Evolutionary conservation across 2,329 filamentous ascomycete genomes (phyloP), one percentile per base, ranked within the genome.

Genomic region (Pseudopithomyces chartarum): DNA sequence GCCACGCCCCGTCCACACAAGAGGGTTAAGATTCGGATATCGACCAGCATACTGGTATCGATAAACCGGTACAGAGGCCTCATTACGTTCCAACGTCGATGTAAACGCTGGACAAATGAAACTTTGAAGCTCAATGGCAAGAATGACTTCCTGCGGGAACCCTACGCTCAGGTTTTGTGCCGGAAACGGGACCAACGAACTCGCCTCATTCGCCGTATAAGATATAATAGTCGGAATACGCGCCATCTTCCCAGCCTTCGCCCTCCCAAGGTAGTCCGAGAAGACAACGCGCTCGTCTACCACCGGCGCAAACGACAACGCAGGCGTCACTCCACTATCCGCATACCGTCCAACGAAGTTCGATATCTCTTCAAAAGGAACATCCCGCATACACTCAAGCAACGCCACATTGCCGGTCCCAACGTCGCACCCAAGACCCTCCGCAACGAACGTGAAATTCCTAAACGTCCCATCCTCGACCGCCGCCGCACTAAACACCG

Each of bases 321-420:
- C 45, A 2, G 69, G 71, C 19, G 54, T 50, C 19, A 48, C 57
- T 3, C 59, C 63, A 1, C 60, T 60, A 29, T 70, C 64, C 13
- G 60, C 55, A 50, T 75, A 74, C 23, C 59, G 54, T 0, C 64
- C 68, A 26, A 77, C 58, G 54, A 75, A 75, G 54, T 70, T 68
- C 38, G 60, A 58, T 17, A 77, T 68, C 6, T 58, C 52, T 7
- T 58, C 29, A 29, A 60, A 66, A 2, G 67, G 59, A 0, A 75
- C 64, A 2, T 60, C 42, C 20, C 68, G 68, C 70, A 78, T 75
- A 59, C 76, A 78, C 3, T 64, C 63, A 2, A 78, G 63, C 48
- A 74, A 67, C 6, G 49, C 58, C 13, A 33, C 39, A 13, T 44
- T 56, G 19, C 50, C 22, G 26, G 42, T 52, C 12, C 22, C 23